phyloP scores from a whole-genome alignment of 2,329 filamentous ascomycete genomes.

The Arthroderma sp. region DNA sequence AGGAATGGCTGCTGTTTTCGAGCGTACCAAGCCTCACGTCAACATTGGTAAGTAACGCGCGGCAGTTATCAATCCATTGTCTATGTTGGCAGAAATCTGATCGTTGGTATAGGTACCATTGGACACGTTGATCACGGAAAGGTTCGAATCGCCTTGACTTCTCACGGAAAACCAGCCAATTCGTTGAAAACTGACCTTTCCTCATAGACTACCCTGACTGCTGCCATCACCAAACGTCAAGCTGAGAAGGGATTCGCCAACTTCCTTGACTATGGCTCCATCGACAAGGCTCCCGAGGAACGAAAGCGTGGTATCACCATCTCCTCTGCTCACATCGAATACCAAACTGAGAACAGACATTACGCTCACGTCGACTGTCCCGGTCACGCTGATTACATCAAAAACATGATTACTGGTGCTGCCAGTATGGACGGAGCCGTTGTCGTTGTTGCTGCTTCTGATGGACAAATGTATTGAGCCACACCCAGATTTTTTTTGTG shows the following conservation, averaged over 20 bases:
- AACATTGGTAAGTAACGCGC: constrained; percentile 63
- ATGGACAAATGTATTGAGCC: constrained; percentile 73
- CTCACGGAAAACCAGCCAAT: neutral
- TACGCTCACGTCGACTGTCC: constrained; percentile 99
- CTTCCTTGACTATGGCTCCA: constrained; percentile 94
- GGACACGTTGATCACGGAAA: constrained; percentile 99
- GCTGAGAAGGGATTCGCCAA: constrained; percentile 84
- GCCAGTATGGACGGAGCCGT: constrained; percentile 99
- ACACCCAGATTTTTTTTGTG: neutral
- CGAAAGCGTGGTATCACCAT: constrained; percentile 99
- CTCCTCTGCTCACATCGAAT: constrained; percentile 96
- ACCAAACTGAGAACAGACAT: constrained; percentile 83
- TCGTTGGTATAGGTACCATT: constrained; percentile 59
- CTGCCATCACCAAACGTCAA: constrained; percentile 97
- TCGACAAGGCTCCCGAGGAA: constrained; percentile 98
- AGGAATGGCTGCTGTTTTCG: constrained; percentile 54
- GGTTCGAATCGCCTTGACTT: constrained; percentile 41
- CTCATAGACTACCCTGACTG: constrained; percentile 86
- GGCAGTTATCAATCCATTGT: neutral
- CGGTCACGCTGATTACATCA: constrained; percentile 99
- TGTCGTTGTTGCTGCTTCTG: constrained; percentile 94
- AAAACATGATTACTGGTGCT: constrained; percentile 99
- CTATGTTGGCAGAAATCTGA: neutral
- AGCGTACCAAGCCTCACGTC: constrained; percentile 91
- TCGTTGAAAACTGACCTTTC: constrained; percentile 12